Evolutionary conservation across 768 basidiomycete genomes (phyloP), one percentile per base, ranked within the genome.

Genomic region (Dictyophora rubrovolvata): DNA sequence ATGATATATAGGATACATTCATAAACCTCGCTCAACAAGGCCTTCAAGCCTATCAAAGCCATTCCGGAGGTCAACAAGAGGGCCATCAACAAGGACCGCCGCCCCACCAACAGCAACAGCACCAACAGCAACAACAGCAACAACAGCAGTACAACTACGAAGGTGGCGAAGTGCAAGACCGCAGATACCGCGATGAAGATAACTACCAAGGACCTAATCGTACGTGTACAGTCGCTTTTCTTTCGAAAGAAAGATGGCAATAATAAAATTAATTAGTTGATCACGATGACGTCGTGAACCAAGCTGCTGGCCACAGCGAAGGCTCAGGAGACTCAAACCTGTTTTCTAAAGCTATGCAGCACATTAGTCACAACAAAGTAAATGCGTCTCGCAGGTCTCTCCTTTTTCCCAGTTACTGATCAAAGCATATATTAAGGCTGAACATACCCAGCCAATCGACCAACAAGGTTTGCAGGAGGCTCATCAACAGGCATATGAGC

Each of bases 1-100:
- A 42, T 42, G 42, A 4, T 42, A 14, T 3, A 5, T 58, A 86
- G 88, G 86, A 88, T 61, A 76, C 69, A 60, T 78, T 90, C 65
- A 77, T 87, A 37, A 81, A 80, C 60, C 69, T 90, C 64, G 89
- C 87, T 10, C 85, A 89, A 70, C 69, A 89, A 70, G 81, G 82
- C 62, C 69, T 78, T 64, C 69, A 79, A 42, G 74, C 81, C 67
- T 82, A 82, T 72, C 71, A 74, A 28, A 79, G 76, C 17, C 78
- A 82, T 16, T 42, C 42, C n/a, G 70, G 77, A 78, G 62, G 68
- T 71, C 50, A 33, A 52, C 49, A 35, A 65, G 48, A 48, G 53
- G 42, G 57, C 17, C 36, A 53, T 48, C 62, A 62, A 17, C 51
- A 81, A 80, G 74, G 47, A 66, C 75, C 55, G 74, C 73, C 53